Evolutionary conservation across 345 rosid genomes (phyloP).

Genomic region (Conringia planisiliqua): DNA sequence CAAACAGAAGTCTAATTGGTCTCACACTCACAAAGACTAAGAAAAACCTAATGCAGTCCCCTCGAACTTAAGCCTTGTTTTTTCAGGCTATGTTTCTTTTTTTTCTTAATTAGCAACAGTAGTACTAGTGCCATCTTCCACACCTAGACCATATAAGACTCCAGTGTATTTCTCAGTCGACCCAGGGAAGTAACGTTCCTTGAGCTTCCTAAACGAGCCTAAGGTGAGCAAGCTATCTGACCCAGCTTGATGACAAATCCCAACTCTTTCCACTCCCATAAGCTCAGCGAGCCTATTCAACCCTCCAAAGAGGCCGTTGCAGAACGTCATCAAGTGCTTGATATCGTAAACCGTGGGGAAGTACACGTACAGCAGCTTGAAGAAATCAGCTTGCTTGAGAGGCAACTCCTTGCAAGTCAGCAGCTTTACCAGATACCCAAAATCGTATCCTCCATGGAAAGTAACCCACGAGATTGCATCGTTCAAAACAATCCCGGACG

Average conservation of each 20-base stretch:
- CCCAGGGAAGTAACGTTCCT: constrained; percentile 69
- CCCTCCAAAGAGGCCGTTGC: constrained; percentile 83
- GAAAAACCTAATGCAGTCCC: constrained; percentile 43
- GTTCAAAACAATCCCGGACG: constrained; percentile 78
- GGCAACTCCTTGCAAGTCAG: constrained; percentile 69
- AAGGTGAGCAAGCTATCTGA: constrained; percentile 91
- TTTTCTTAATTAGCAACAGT: constrained; percentile 39
- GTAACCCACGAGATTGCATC: constrained; percentile 71
- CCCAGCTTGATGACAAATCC: constrained; percentile 82
- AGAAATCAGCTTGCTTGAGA: constrained; percentile 58
- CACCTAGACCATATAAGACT: constrained; percentile 84
- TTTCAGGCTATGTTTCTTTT: neutral
- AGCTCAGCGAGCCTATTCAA: constrained; percentile 86
- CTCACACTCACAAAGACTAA: constrained; percentile 62
- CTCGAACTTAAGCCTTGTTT: neutral
- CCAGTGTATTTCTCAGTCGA: constrained; percentile 72
- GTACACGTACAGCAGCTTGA: constrained; percentile 52
- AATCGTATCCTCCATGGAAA: constrained; percentile 83
- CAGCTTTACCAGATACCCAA: constrained; percentile 78
- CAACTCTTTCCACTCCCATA: constrained; percentile 86
- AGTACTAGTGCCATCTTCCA: constrained; percentile 61
- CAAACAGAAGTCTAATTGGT: constrained; percentile 41
- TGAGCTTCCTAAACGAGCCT: constrained; percentile 81
- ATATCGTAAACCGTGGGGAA: constrained; percentile 79
- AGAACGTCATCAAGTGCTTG: constrained; percentile 88